Evolutionary conservation across 129 eudicot species (phyloP).

Genomic region (Flaveria brownii): DNA sequence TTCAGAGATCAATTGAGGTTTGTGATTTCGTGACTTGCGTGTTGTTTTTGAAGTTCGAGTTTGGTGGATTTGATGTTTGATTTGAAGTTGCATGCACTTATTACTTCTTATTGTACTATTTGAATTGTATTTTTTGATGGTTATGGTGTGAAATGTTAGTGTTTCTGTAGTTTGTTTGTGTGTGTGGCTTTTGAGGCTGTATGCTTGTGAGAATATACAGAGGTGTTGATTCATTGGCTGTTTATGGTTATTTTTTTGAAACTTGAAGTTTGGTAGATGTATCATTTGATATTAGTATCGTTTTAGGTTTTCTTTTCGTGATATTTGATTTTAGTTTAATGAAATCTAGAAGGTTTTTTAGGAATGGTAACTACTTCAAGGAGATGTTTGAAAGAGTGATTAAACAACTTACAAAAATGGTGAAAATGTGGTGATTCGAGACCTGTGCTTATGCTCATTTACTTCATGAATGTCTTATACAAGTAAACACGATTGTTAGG

Average conservation of each 20-base stretch:
- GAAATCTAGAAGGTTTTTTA: constrained; percentile 22
- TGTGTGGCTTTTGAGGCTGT: constrained; percentile 1
- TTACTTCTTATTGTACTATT: background rate
- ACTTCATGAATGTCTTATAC: constrained; percentile 8
- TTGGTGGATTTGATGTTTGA: background rate
- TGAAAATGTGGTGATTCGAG: constrained; percentile 5
- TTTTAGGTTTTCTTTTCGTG: background rate
- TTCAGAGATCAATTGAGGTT: constrained; percentile 31
- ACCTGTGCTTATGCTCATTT: background rate
- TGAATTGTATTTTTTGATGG: background rate
- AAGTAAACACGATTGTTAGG: background rate
- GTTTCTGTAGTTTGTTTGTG: background rate
- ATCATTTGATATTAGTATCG: too few species aligned
- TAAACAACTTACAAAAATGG: constrained; percentile 11
- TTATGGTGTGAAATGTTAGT: background rate
- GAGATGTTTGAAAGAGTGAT: background rate
- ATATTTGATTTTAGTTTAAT: constrained; percentile 7
- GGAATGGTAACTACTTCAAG: background rate
- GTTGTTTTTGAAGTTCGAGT: constrained; percentile 12
- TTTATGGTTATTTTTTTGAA: background rate
- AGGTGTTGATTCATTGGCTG: background rate
- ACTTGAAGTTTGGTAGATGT: background rate
- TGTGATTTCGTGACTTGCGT: background rate
- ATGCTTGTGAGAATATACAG: background rate
- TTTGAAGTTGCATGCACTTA: background rate